Conservation (phyloP, 352 stramenopile genomes). For the Elongisporangium senticosum region DNA sequence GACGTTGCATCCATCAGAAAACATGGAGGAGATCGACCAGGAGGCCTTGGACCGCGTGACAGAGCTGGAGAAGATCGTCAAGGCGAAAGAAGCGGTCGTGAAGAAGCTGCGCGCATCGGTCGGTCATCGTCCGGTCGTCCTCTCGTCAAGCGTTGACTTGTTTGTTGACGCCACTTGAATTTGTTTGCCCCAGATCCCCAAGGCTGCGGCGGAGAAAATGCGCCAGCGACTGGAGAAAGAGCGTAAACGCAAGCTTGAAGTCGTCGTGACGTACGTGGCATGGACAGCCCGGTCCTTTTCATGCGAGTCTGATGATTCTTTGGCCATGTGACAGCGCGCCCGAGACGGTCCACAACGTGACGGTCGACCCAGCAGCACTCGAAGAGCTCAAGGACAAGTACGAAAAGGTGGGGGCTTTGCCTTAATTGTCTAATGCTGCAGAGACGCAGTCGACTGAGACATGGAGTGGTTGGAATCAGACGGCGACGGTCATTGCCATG, state of each 20-base stretch:
- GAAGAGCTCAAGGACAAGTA: conserved; percentile 45
- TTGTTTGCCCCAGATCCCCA: conserved; percentile 28
- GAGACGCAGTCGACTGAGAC: background rate
- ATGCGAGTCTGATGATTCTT: background rate
- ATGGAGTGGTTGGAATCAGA: conserved; percentile 20
- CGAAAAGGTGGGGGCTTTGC: conserved; percentile 30
- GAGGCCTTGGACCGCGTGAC: conserved; percentile 30
- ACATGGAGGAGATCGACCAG: conserved; percentile 55
- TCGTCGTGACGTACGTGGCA: conserved; percentile 33
- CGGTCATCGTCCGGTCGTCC: background rate
- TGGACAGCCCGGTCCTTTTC: background rate
- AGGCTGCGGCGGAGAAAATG: conserved; percentile 42
- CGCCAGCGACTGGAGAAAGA: conserved; percentile 41
- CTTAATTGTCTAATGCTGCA: no score
- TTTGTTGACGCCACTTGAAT: background rate
- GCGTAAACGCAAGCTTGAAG: conserved; percentile 50
- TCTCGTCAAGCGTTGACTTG: background rate
- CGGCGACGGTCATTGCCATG: conserved; percentile 44
- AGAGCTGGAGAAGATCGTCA: conserved; percentile 42
- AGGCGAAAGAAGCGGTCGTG: conserved; percentile 45
- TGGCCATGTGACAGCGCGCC: conserved; percentile 12
- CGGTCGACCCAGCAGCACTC: conserved; percentile 35
- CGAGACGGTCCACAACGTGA: conserved; percentile 19
- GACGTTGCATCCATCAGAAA: conserved; percentile 21
- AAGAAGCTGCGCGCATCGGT: conserved; percentile 58